A percentile compares a stretch with the other conserved stretches of the same genome.
Conservation (phyloP, 2,329 filamentous ascomycete genomes). For the Rutstroemia sp. region DNA sequence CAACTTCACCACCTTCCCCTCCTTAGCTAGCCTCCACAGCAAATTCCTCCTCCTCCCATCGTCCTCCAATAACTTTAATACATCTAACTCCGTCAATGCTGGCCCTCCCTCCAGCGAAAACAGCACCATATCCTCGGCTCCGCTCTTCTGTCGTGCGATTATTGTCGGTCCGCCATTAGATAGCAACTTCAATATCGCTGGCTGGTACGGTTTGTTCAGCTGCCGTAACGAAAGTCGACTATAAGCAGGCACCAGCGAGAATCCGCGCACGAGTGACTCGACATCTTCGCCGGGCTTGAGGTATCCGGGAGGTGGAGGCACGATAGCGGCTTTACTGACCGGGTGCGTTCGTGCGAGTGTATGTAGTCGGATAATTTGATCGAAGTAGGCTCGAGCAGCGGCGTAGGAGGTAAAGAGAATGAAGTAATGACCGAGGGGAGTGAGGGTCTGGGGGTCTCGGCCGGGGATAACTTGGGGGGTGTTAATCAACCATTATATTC, state of each 20-base stretch:
- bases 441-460: conserved; percentile 55
- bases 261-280: conserved; percentile 38
- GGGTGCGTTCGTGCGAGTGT: conserved; percentile 25
- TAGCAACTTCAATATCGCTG: conserved; percentile 29
- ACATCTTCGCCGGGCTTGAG: conserved; percentile 40
- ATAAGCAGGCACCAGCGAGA: conserved; percentile 41
- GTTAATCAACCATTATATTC: conserved; percentile 17
- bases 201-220: conserved; percentile 30
- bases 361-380: conserved; percentile 46
- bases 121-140: conserved; percentile 24
- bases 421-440: conserved; percentile 58
- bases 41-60: conserved; percentile 28
- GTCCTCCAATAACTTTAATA: conserved; percentile 18
- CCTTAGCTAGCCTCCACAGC: conserved; percentile 25
- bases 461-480: conserved; percentile 48
- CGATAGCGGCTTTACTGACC: conserved; percentile 22
- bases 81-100: conserved; percentile 11
- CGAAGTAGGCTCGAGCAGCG: conserved; percentile 55
- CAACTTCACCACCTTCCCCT: conserved; percentile 2
- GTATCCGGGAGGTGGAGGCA: conserved; percentile 36
- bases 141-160: conserved; percentile 12
- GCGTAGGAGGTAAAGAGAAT: conserved; percentile 55
- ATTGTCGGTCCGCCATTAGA: conserved; percentile 28
- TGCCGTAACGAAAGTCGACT: conserved; percentile 29
- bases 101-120: conserved; percentile 21